Evolutionary conservation across 2,329 filamentous ascomycete genomes (phyloP), one percentile per base, ranked within the genome.

Genomic region (Apiospora aurea): DNA sequence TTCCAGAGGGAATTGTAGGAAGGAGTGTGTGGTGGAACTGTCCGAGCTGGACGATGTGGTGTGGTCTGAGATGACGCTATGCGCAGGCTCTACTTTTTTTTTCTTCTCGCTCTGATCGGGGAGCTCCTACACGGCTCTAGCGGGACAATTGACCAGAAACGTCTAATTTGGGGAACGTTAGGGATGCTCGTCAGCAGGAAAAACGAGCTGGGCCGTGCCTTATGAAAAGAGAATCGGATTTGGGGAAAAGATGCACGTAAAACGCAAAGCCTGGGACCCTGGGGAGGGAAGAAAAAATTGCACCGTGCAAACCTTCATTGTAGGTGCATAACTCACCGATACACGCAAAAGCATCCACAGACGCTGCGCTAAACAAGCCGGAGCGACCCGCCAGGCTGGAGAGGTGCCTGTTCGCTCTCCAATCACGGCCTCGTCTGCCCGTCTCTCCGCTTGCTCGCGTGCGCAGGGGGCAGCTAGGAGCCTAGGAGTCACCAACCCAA

Each of bases 371-470:
- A 64, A 64, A 64, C 38, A n/a, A 64, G 10, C 57, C 57, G 57
- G 57, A 41, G 38, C 34, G 57, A 64, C 57, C 57, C 57, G 57
- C 57, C 57, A 38, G 38, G 34, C 21, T 64, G 57, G 57, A 41
- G 21, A 38, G 18, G 10, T 64, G 10, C 29, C 21, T 38, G 11
- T 41, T 24, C 53, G 21, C 53, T 38, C 34, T 38, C 57, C 57
- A 64, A 64, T 64, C 57, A 64, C 57, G 10, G 2, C 10, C 21
- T 13, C 53, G 29, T 38, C 34, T 64, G 34, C 57, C 21, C 34
- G 3, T n/a, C 57, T 64, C 57, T 64, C 57, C 57, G 34, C 57
- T 64, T 64, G 57, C 57, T 64, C 57, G 57, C 57, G 57, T 64
- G 57, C 29, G 53, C 26, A 38, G 38, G 29, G 53, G 53, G 18